Conservation (phyloP, 306 rosid species). For the Gynostemma pentaphyllum region DNA sequence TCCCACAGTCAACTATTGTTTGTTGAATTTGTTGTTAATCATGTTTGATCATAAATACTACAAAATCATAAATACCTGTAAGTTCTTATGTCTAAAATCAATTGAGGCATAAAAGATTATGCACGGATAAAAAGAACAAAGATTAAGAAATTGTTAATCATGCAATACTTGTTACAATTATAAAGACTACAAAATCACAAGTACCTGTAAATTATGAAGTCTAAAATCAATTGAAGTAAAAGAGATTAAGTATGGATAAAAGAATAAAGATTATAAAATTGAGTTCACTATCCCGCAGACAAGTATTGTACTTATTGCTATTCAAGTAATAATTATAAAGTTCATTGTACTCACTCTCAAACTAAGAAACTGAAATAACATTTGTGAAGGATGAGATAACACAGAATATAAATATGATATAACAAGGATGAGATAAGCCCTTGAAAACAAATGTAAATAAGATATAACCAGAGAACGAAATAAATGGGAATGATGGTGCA, state of each 20-base stretch:
- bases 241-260: neutral
- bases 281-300: neutral
- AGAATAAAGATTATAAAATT: too few species aligned
- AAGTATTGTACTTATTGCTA: neutral
- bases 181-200: constrained; percentile 7
- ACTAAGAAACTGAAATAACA: neutral
- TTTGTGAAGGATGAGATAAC: neutral
- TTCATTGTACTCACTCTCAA: neutral
- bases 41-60: too few species aligned
- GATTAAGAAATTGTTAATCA: too few species aligned
- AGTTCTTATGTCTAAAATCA: neutral
- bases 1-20: too few species aligned
- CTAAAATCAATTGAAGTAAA: neutral
- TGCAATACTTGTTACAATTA: too few species aligned
- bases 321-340: neutral
- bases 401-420: too few species aligned
- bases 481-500: neutral
- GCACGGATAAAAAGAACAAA: too few species aligned
- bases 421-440: neutral
- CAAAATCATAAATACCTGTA: constrained; percentile 3
- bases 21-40: too few species aligned
- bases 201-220: neutral
- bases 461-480: neutral
- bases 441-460: neutral
- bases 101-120: neutral